These are phyloP conservation scores for Ustilago bromivora DNA, from an alignment of 1,284 basidiomycete species.

Conservation along the genomic window DNA sequence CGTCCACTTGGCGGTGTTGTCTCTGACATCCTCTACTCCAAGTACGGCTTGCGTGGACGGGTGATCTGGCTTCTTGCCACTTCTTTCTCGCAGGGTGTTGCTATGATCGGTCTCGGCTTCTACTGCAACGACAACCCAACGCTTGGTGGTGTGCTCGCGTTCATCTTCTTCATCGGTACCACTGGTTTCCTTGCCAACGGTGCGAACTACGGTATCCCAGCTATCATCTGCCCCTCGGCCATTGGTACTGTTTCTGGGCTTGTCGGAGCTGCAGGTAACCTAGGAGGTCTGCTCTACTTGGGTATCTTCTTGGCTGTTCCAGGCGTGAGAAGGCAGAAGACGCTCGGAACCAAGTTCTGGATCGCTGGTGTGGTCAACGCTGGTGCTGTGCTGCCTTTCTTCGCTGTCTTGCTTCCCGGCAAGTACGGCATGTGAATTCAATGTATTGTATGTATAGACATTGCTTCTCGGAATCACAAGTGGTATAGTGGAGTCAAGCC, in stretches of 20 bases:
- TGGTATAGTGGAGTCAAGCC: constrained; percentile 20
- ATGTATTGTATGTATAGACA: constrained; percentile 1
- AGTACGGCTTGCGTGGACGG: constrained; percentile 73
- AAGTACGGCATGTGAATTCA: constrained; percentile 26
- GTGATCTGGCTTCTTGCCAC: constrained; percentile 73
- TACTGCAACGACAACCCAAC: constrained; percentile 71
- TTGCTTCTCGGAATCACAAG: not conserved
- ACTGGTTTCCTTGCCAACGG: constrained; percentile 64
- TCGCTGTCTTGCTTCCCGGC: constrained; percentile 45
- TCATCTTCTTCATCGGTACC: constrained; percentile 60
- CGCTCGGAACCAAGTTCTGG: constrained; percentile 62
- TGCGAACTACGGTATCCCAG: constrained; percentile 59
- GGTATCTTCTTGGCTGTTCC: constrained; percentile 57
- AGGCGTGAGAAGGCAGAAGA: constrained; percentile 38
- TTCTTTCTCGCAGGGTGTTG: constrained; percentile 73
- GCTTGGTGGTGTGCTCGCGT: constrained; percentile 56
- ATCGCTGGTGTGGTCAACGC: constrained; percentile 62
- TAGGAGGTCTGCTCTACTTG: constrained; percentile 60
- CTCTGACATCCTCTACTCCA: constrained; percentile 73
- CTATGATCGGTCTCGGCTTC: constrained; percentile 72
- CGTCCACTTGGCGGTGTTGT: constrained; percentile 74
- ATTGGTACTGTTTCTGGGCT: constrained; percentile 61
- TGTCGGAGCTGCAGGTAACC: constrained; percentile 57
- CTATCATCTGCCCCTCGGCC: constrained; percentile 55
- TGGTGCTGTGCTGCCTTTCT: constrained; percentile 54